Base-by-base conservation (phyloP, 345 rosid species). In the Linum tenue region DNA sequence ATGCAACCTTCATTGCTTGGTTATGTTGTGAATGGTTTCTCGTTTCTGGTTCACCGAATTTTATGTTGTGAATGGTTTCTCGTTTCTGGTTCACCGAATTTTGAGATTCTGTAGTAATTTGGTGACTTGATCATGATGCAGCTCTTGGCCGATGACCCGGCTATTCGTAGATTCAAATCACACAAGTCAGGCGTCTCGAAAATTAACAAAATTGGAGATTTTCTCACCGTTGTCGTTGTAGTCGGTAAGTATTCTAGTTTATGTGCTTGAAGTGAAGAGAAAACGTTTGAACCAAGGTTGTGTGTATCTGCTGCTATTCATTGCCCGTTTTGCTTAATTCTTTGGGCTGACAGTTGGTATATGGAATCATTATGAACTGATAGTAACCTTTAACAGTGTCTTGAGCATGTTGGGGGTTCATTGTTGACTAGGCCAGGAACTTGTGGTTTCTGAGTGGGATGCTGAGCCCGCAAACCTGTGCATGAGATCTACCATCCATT, bases 101-200 rank as follows among this genome's bases (percentile, higher is more conserved):
- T 9, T 61, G n/a, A 39, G 17, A 14, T n/a, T 15, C 6, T 39
- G 2, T 12, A 38, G 63, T 37, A 9, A 39, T 15, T 6, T 12
- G n/a, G 12, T 39, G 43, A 37, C 55, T 68, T 61, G 56, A 50
- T 64, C 55, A 3, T 42, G 35, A 56, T 73, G 78, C 79, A 95
- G 99, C 95, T 95, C 37, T 78, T 95, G 81, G 96, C 91, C 3
- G 82, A 80, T 31, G 88, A 95, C 72, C 87, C 88, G 2, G 78
- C 82, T 60, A 81, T 95, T 62, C 81, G 79, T 48, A 78, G 83
- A 64, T 95, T 83, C 85, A 89, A 91, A 72, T 91, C 99, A 8
- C 77, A 84, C 64, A 87, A 83, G 79, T 84, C 78, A 82, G 42
- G 84, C 12, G 96, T 86, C 10, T 63, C 69, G 65, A 57, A 15